Percentiles rank a stretch among this genome's conserved stretches.
Evolutionary conservation across 768 basidiomycete species (phyloP).

Genomic region (Naganishia onofrii): DNA sequence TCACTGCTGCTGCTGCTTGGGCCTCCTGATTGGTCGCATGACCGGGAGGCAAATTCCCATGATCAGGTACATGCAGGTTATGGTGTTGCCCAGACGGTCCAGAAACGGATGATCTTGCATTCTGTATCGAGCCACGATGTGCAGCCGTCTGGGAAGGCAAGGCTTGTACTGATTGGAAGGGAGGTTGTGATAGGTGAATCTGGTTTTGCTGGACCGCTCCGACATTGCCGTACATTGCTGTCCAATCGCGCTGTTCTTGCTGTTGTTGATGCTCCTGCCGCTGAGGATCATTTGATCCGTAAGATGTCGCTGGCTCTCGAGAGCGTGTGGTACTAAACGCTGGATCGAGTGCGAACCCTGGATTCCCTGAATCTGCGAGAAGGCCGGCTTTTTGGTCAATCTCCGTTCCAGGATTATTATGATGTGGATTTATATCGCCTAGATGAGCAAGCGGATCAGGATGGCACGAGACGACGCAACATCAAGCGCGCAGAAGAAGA

Average conservation of each 20-base stretch:
- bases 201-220: neutral
- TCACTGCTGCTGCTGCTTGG: neutral
- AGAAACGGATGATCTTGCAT: neutral
- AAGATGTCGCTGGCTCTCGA: neutral
- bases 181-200: neutral
- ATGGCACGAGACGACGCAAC: neutral
- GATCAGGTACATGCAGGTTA: neutral
- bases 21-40: neutral
- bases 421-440: neutral
- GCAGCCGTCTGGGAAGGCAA: neutral
- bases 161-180: neutral
- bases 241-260: constrained; percentile 10
- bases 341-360: neutral
- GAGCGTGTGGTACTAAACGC: neutral
- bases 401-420: neutral
- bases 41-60: neutral
- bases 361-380: neutral
- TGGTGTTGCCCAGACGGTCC: neutral
- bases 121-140: neutral
- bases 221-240: neutral
- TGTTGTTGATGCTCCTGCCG: constrained; percentile 1
- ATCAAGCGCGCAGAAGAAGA: neutral
- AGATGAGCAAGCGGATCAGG: neutral
- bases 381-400: neutral
- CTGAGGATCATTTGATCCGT: neutral